Percentiles rank a stretch among this genome's conserved stretches.
These are phyloP conservation scores for Amanita exitialis DNA, from an alignment of 768 basidiomycete genomes.

Conservation along the genomic window DNA sequence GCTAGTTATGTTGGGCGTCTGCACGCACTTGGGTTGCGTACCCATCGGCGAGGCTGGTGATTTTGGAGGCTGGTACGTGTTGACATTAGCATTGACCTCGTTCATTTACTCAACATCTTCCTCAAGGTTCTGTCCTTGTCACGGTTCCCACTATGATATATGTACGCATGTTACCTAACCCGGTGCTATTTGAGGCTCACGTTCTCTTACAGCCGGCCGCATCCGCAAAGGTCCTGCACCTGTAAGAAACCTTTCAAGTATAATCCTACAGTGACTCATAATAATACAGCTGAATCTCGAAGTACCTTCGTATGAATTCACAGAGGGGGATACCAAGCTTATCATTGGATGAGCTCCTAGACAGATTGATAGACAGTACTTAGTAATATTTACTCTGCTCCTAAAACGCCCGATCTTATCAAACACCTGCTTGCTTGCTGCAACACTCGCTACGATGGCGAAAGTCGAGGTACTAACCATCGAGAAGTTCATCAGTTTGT, in stretches of 20 bases:
- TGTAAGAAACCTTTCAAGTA: conserved; percentile 33
- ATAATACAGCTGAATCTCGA: conserved; percentile 77
- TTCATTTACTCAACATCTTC: neutral
- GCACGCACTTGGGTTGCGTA: conserved; percentile 98
- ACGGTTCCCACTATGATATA: conserved; percentile 98
- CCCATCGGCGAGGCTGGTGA: conserved; percentile 97
- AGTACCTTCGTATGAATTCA: conserved; percentile 82
- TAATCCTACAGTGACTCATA: conserved; percentile 4
- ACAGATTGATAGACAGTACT: neutral
- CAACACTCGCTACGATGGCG: conserved; percentile 15
- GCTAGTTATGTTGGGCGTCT: conserved; percentile 87
- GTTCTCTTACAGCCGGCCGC: conserved; percentile 61
- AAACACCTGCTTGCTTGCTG: neutral
- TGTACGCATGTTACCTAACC: conserved; percentile 38
- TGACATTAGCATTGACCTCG: conserved; percentile 1
- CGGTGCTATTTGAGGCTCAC: conserved; percentile 9
- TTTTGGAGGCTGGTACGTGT: conserved; percentile 89
- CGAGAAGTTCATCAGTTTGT: conserved; percentile 20
- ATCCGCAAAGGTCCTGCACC: conserved; percentile 95
- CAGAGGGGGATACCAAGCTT: conserved; percentile 79
- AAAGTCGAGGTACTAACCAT: conserved; percentile 27
- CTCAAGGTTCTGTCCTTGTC: conserved; percentile 90
- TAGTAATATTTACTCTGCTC: neutral
- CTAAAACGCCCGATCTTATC: neutral
- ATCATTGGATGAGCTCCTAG: conserved; percentile 54